A percentile compares a stretch with the other conserved stretches of the same genome.
Conservation (phyloP, 164 flowering plant genomes). For the Aristolochia contorta region DNA sequence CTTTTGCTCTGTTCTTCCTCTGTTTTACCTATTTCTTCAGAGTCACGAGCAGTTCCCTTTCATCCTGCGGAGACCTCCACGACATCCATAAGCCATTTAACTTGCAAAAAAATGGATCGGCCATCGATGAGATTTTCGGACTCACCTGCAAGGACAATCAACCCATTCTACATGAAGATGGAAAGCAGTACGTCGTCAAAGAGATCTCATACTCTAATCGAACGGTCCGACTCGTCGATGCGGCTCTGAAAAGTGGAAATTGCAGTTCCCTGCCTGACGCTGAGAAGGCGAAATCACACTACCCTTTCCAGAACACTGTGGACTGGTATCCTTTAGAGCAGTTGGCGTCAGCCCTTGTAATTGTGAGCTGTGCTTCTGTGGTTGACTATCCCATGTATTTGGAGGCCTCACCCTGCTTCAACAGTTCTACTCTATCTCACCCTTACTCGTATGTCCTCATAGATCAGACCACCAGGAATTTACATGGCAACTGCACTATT, state of each 20-base stretch:
- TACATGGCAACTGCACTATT: not conserved
- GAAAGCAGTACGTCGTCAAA: not conserved
- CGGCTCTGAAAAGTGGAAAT: not conserved
- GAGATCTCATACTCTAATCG: not conserved
- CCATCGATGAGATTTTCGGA: too few relatives aligned
- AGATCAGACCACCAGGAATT: not conserved
- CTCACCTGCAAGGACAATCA: too few relatives aligned
- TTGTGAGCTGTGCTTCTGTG: not conserved
- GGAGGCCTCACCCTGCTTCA: constrained; percentile 1
- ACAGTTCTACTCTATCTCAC: not conserved
- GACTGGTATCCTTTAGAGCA: too few relatives aligned
- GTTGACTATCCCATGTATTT: not conserved
- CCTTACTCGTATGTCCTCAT: not conserved
- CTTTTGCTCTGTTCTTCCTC: too few relatives aligned
- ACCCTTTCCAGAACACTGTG: not conserved
- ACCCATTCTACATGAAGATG: too few relatives aligned
- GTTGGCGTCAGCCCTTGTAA: too few relatives aligned
- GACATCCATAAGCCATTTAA: too few relatives aligned
- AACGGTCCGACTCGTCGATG: constrained; percentile 3
- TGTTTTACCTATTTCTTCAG: too few relatives aligned
- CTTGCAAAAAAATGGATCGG: too few relatives aligned
- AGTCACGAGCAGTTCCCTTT: too few relatives aligned
- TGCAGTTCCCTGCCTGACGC: not conserved
- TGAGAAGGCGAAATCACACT: too few relatives aligned
- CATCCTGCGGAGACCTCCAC: too few relatives aligned